Base-by-base conservation (phyloP, 192 early-diverging fungal genomes). In the Coemansia aciculifera region DNA sequence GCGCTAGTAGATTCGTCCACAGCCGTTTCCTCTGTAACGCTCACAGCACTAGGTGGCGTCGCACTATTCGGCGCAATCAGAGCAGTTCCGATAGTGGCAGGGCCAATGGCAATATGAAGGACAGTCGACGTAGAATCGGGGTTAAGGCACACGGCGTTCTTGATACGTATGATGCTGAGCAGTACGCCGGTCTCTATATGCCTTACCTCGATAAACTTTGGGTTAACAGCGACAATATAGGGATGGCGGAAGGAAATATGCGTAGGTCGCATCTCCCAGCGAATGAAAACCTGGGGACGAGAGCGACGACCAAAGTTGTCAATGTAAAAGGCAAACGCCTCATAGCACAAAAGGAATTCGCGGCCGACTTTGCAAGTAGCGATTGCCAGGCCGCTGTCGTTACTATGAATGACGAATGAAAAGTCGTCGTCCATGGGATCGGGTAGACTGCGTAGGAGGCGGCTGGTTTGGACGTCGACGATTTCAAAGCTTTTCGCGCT, bases 401-500 rank as follows among this genome's bases (percentile, higher is more conserved):
- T 59, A 21, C 31, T 37, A 12, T 75, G 70, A 7, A 57, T 57
- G 13, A 82, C 57, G 65, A 82, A 82, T 38, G 75, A 82, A 72
- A 82, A 78, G 68, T 82, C 80, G 49, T 77, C 75, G 63, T 82
- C 80, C 37, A 83, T 64, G 23, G 71, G 72, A 15, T 78, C 76
- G 1, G 80, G 80, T 12, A 83, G 51, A 29, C 62, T 72, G 38
- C 75, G 75, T 17, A 78, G 59, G 31, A 75, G 54, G 3, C 70
- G 66, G 23, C 68, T 71, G 38, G 67, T 73, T 32, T 74, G 76
- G 9, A 83, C 79, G 72, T 97, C 91, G n/a, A 98, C 92, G 65
- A 98, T 85, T 68, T 98, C 94, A 74, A 98, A 96, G n/a, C 94
- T 92, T 69, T 93, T 92, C 19, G 86, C 76, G 71, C 93, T 92